These are phyloP conservation scores for Suhomyces sp. DNA, from an alignment of 805 yeast species.

Conservation along the genomic window DNA sequence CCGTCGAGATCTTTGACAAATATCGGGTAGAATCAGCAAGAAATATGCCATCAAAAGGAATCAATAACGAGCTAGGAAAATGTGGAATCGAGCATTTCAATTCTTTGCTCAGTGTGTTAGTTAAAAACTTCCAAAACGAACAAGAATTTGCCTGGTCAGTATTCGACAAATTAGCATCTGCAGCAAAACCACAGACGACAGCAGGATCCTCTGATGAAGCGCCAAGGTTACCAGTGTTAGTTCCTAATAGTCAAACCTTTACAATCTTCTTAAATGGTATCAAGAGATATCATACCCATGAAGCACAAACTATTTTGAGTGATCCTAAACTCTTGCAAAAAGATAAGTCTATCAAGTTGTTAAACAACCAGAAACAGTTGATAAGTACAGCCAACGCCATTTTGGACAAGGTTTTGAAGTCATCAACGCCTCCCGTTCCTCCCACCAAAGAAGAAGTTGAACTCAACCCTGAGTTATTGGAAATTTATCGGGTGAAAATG, in stretches of 20 bases:
- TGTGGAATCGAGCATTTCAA: conserved; percentile 34
- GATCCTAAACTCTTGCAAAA: conserved; percentile 15
- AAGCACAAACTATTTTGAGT: conserved; percentile 15
- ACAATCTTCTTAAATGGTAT: conserved; percentile 40
- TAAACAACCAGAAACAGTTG: conserved; percentile 29
- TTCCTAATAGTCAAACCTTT: conserved; percentile 37
- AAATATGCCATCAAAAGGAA: conserved; percentile 14
- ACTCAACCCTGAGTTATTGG: conserved; percentile 19
- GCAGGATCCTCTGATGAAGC: conserved; percentile 8
- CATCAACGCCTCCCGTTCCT: conserved; percentile 36
- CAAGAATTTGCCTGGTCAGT: conserved; percentile 39
- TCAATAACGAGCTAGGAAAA: conserved; percentile 11
- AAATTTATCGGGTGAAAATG: conserved; percentile 15
- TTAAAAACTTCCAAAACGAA: conserved; percentile 32
- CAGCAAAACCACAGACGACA: not conserved
- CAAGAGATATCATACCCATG: conserved; percentile 16
- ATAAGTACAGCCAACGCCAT: conserved; percentile 27
- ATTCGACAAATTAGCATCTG: conserved; percentile 27
- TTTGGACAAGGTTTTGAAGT: conserved; percentile 23
- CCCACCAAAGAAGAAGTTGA: conserved; percentile 28
- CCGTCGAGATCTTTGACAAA: conserved; percentile 21
- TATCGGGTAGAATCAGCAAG: conserved; percentile 8
- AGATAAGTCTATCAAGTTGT: conserved; percentile 22
- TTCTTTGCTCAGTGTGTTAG: conserved; percentile 34
- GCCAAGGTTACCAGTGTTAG: conserved; percentile 13